Evolutionary conservation across 768 basidiomycete genomes (phyloP), one percentile per base, ranked within the genome.

Genomic region (Collybia mongolica): DNA sequence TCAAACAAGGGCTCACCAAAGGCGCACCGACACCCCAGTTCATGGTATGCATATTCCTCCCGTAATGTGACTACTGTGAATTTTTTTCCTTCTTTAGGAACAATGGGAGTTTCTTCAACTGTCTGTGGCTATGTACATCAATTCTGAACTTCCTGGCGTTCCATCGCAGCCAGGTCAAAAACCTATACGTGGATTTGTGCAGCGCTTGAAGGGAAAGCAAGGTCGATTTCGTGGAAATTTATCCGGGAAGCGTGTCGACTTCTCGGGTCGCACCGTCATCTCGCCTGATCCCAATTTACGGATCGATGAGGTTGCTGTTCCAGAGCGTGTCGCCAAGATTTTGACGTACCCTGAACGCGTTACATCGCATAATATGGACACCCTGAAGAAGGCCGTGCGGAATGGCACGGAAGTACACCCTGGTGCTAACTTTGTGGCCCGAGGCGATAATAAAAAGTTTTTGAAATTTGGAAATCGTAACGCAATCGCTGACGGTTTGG

Each of bases 261-360:
- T 98, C 65, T 98, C 95, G 0, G 96, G 86, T 5, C 89, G 97
- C 59, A 99, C 97, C 6, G 97, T 99, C 67, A 99, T 99, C 63
- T 96, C 94, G 1, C 97, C 97, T 1, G 97, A 99, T 68, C 97
- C 97, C n/a, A 99, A 98, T 64, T 72, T 99, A 55, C 86, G 93
- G 44, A 97, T 99, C 62, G 97, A 99, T 65, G 96, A 99, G 72
- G 94, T 99, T 8, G 97, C 97, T 15, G 90, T 99, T 0, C 97
- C 97, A 0, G 90, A 96, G 66, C 87, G 93, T 39, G 92, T 99
- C 9, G 92, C 96, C 8, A 92, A 94, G 69, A 82, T 97, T 45
- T 69, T 99, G 54, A 99, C 97, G 6, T 99, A 95, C 65, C 97
- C 97, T 0, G 96, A 98, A 63, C 83, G 94, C 36, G 97, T 97